Percentiles rank a stretch among this genome's conserved stretches.
phyloP scores from a whole-genome alignment of 2,329 filamentous ascomycete species.

The Madurella mycetomatis region DNA sequence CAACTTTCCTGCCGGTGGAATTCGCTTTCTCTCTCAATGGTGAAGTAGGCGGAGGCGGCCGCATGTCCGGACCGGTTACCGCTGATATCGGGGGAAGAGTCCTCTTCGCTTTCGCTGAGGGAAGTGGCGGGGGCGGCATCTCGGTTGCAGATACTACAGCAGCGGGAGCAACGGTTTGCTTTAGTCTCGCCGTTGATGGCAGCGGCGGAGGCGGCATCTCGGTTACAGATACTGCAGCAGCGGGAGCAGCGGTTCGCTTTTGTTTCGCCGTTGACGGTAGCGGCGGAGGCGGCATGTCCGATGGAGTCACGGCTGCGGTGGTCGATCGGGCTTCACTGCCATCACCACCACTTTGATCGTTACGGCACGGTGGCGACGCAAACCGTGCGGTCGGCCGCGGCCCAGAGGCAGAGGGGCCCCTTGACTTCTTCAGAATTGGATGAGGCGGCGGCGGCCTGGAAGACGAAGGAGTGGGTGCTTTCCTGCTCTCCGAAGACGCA shows the following conservation, averaged over 20 bases:
- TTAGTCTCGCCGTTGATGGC: slow-evolving; percentile 27
- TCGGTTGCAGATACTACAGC: slow-evolving; percentile 23
- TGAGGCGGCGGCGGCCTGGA: slow-evolving; percentile 46
- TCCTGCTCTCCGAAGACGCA: slow-evolving; percentile 5
- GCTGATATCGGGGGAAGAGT: slow-evolving; percentile 38
- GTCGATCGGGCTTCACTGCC: slow-evolving; percentile 38
- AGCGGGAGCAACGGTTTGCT: slow-evolving; percentile 10
- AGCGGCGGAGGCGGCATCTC: slow-evolving; percentile 15
- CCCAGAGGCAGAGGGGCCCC: slow-evolving; percentile 49
- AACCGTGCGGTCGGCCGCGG: slow-evolving; percentile 59
- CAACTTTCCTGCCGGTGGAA: slow-evolving; percentile 34
- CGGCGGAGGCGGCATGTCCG: slow-evolving; percentile 19
- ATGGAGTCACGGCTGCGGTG: slow-evolving; percentile 33
- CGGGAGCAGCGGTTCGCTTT: slow-evolving; percentile 14
- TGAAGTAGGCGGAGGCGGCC: slow-evolving; percentile 23
- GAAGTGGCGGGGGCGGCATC: slow-evolving; percentile 20
- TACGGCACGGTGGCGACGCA: slow-evolving; percentile 49
- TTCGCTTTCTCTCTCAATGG: slow-evolving; percentile 30
- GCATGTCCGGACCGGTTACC: slow-evolving; percentile 31
- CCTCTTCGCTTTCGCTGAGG: slow-evolving; percentile 30
- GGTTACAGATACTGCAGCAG: slow-evolving; percentile 10
- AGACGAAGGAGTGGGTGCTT: slow-evolving; percentile 35
- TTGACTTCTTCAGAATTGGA: slow-evolving; percentile 57
- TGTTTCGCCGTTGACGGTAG: slow-evolving; percentile 21
- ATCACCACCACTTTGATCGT: slow-evolving; percentile 37